phyloP scores from a whole-genome alignment of 2,329 filamentous ascomycete species.

The Paecilomyces dactylethromorphus region DNA sequence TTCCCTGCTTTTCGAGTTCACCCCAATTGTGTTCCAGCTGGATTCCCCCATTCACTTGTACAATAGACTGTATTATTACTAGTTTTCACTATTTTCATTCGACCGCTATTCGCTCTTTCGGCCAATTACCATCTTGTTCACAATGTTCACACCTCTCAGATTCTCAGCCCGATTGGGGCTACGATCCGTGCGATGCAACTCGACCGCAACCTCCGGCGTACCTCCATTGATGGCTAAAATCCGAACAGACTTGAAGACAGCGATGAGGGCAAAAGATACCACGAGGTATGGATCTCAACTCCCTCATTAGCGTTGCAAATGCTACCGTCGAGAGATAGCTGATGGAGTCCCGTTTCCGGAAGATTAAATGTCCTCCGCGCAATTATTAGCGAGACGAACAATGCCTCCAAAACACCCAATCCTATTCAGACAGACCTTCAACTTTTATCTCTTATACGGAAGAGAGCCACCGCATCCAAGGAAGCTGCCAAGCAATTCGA shows the following conservation, averaged over 20 bases:
- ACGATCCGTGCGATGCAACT: conserved; percentile 32
- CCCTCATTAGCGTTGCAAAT: background rate
- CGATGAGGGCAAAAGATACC: conserved; percentile 45
- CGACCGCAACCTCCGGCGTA: conserved; percentile 25
- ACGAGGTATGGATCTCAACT: conserved; percentile 24
- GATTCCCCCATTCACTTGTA: background rate
- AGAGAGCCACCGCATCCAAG: conserved; percentile 31
- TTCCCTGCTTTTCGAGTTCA: conserved; percentile 9
- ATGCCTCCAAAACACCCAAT: conserved; percentile 39
- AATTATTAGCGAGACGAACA: conserved; percentile 44
- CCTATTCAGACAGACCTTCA: conserved; percentile 43
- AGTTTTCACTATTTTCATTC: conserved; percentile 1
- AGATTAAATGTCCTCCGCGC: conserved; percentile 44
- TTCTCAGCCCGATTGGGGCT: conserved; percentile 19
- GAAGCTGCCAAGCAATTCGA: conserved; percentile 37
- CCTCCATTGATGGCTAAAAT: conserved; percentile 40
- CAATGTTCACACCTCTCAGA: conserved; percentile 28
- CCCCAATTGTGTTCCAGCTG: conserved; percentile 2
- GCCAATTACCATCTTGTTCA: background rate
- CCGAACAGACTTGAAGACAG: conserved; percentile 41
- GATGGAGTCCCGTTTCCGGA: background rate
- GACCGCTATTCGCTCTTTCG: background rate
- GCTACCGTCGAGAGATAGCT: background rate
- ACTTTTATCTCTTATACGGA: conserved; percentile 40
- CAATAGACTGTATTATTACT: background rate